Evolutionary conservation across 2,329 filamentous ascomycete species (phyloP).

Genomic region (Westerdykella sp.): DNA sequence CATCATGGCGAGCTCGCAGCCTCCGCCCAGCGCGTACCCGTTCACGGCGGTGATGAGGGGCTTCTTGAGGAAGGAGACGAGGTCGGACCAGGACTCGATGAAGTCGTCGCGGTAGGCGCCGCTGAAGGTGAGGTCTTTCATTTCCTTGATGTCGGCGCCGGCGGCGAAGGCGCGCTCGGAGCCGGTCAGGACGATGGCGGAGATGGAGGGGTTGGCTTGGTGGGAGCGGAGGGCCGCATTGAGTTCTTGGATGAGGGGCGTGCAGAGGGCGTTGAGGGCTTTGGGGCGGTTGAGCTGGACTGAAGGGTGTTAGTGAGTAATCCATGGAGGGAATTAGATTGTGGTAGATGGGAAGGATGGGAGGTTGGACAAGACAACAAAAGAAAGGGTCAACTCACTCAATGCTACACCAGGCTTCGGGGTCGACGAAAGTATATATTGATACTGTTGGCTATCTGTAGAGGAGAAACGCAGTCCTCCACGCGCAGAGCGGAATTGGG

Average conservation of each 20-base stretch:
- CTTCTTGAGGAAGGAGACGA: slow-evolving; percentile 81
- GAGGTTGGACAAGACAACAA: neutral
- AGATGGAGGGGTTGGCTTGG: slow-evolving; percentile 27
- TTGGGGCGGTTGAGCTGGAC: slow-evolving; percentile 92
- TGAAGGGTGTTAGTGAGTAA: slow-evolving; percentile 36
- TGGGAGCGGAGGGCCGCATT: slow-evolving; percentile 36
- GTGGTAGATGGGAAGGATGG: neutral
- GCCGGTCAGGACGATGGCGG: slow-evolving; percentile 65
- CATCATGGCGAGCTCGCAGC: slow-evolving; percentile 97
- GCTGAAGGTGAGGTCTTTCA: slow-evolving; percentile 86
- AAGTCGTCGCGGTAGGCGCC: slow-evolving; percentile 84
- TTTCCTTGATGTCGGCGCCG: slow-evolving; percentile 98
- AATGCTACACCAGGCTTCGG: slow-evolving; percentile 86
- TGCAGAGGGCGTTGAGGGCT: slow-evolving; percentile 89
- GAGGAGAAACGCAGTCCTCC: slow-evolving; percentile 47
- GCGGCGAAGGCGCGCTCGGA: slow-evolving; percentile 72
- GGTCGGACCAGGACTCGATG: slow-evolving; percentile 88
- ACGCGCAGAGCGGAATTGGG: slow-evolving; percentile 51
- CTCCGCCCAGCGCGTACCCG: slow-evolving; percentile 88
- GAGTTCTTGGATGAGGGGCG: slow-evolving; percentile 83
- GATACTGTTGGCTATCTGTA: slow-evolving; percentile 57
- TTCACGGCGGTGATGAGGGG: slow-evolving; percentile 92
- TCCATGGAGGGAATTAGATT: neutral
- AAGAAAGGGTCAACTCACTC: slow-evolving; percentile 49
- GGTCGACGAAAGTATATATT: slow-evolving; percentile 74